Evolutionary conservation across 2,329 filamentous ascomycete genomes (phyloP).

Genomic region (Colletotrichum siamense): DNA sequence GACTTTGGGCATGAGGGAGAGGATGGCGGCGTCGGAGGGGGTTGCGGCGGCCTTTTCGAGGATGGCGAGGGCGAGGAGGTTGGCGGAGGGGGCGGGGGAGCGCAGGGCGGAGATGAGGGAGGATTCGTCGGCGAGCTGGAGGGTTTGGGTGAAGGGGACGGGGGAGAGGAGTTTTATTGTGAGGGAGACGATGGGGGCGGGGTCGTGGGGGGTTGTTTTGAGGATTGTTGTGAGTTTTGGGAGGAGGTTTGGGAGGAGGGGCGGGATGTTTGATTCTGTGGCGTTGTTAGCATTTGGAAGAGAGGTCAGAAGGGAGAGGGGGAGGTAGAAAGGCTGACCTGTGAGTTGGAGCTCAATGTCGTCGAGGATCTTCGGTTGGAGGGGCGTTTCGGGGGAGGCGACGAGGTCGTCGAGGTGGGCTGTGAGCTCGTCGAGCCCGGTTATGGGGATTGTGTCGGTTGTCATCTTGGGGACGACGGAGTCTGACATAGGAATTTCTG

Average conservation of each 20-base stretch:
- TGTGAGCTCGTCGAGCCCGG: slow-evolving; percentile 59
- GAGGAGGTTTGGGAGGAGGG: slow-evolving; percentile 58
- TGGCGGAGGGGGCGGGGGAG: slow-evolving; percentile 60
- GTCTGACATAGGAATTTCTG: slow-evolving; percentile 28
- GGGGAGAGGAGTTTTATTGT: slow-evolving; percentile 62
- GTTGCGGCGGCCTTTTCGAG: slow-evolving; percentile 58
- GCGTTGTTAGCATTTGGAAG: background rate
- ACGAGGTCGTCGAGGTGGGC: slow-evolving; percentile 58
- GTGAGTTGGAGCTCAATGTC: slow-evolving; percentile 64
- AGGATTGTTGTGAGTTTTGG: slow-evolving; percentile 60
- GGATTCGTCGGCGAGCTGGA: slow-evolving; percentile 57
- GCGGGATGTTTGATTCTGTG: slow-evolving; percentile 56
- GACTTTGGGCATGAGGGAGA: slow-evolving; percentile 55
- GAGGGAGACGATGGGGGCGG: slow-evolving; percentile 55
- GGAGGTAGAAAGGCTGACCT: slow-evolving; percentile 37
- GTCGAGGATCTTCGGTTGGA: slow-evolving; percentile 60
- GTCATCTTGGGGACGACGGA: slow-evolving; percentile 41
- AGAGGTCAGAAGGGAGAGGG: background rate
- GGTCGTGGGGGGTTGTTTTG: slow-evolving; percentile 54
- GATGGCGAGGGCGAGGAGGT: slow-evolving; percentile 62
- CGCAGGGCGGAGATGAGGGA: slow-evolving; percentile 57
- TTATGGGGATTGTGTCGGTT: slow-evolving; percentile 50
- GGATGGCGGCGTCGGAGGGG: slow-evolving; percentile 53
- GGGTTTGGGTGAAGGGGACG: slow-evolving; percentile 54
- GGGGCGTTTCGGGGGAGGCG: slow-evolving; percentile 43